These are phyloP conservation scores for Saxophila tyrrhenica DNA, from an alignment of 495 filamentous ascomycete species.

Conservation along the genomic window DNA sequence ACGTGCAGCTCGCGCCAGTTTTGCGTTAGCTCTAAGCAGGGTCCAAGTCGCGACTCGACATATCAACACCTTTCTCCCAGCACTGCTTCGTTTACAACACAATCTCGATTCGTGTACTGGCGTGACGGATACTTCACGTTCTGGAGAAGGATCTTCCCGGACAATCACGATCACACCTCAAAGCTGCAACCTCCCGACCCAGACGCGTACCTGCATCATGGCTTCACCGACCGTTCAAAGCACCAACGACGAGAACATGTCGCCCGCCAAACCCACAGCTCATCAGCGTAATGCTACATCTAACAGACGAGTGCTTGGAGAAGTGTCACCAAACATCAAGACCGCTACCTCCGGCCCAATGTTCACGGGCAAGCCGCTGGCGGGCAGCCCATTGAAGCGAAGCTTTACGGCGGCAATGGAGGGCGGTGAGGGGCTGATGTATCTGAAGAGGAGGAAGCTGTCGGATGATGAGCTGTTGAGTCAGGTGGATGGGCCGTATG, in stretches of 20 bases:
- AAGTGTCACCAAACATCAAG: slow-evolving; percentile 15
- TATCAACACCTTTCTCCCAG: too few species aligned
- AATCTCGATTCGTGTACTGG: too few species aligned
- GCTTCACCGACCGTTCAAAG: not conserved
- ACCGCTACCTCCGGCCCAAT: not conserved
- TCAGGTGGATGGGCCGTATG: not conserved
- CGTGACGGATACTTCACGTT: too few species aligned
- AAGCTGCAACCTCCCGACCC: not conserved
- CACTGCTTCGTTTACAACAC: too few species aligned
- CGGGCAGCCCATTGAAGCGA: slow-evolving; percentile 15
- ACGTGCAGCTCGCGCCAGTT: not conserved
- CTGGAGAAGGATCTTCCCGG: too few species aligned
- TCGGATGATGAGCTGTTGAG: slow-evolving; percentile 9
- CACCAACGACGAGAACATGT: not conserved
- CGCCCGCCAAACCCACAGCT: not conserved
- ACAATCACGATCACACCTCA: not conserved
- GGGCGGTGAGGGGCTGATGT: slow-evolving; percentile 9
- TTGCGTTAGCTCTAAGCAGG: not conserved
- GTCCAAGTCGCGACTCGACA: not conserved
- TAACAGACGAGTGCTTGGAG: slow-evolving; percentile 7
- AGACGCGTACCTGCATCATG: slow-evolving; percentile 3
- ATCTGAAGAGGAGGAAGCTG: slow-evolving; percentile 15
- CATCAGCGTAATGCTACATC: not conserved
- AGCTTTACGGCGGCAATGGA: slow-evolving; percentile 13
- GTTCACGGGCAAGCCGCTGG: slow-evolving; percentile 3